A percentile compares a stretch with the other conserved stretches of the same genome.
Conservation (phyloP, 345 rosid genomes). For the Durio zibethinus region DNA sequence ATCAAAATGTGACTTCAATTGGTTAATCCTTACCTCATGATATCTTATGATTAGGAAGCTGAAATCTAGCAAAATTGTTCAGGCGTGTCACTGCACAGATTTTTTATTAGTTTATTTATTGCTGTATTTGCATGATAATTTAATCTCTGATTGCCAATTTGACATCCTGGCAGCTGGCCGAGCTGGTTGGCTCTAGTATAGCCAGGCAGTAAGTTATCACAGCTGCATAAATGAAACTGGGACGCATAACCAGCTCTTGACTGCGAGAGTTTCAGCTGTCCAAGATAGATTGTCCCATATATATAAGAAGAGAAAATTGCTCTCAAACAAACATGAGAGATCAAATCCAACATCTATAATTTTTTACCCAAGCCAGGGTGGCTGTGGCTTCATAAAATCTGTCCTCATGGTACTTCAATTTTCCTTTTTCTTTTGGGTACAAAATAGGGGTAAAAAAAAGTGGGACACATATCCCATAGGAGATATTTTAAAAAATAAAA, state of each 20-base stretch:
- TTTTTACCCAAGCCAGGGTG: no score
- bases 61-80: background rate
- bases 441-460: no score
- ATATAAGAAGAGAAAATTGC: background rate
- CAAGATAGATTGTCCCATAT: conserved; percentile 58
- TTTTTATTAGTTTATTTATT: background rate
- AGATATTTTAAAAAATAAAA: no score
- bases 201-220: conserved; percentile 77
- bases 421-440: no score
- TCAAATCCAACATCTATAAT: background rate
- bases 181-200: conserved; percentile 74
- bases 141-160: conserved; percentile 4
- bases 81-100: background rate
- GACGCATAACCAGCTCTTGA: conserved; percentile 67
- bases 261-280: conserved; percentile 54
- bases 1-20: background rate
- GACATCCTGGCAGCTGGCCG: conserved; percentile 72
- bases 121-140: background rate
- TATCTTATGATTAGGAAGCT: background rate
- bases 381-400: no score
- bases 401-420: no score
- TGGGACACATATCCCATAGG: no score
- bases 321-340: background rate
- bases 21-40: background rate
- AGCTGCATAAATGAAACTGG: conserved; percentile 58